phyloP scores from a whole-genome alignment of 2,329 filamentous ascomycete species.

The Pseudogymnoascus sp. region DNA sequence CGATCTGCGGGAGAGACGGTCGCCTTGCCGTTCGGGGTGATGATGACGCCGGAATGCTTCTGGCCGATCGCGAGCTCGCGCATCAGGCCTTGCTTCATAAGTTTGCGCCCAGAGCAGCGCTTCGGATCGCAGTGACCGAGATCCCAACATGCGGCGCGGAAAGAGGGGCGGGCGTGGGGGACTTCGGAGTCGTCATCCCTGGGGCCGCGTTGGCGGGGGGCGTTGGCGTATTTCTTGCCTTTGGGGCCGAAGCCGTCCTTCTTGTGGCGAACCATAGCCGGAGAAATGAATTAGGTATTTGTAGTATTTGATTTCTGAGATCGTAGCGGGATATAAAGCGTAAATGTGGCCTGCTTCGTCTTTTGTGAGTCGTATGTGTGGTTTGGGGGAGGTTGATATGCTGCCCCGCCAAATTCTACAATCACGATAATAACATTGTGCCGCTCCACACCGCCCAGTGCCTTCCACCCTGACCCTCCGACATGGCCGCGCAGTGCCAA shows the following conservation, averaged over 20 bases:
- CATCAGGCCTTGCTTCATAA: slow-evolving; percentile 91
- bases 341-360: background rate
- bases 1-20: slow-evolving; percentile 78
- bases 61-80: slow-evolving; percentile 86
- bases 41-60: slow-evolving; percentile 84
- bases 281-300: background rate
- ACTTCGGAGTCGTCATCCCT: slow-evolving; percentile 36
- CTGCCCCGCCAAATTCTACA: slow-evolving; percentile 3
- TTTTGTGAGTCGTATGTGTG: background rate
- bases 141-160: slow-evolving; percentile 97
- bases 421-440: slow-evolving; percentile 1
- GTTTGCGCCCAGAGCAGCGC: slow-evolving; percentile 87
- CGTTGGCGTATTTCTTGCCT: slow-evolving; percentile 63
- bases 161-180: slow-evolving; percentile 43
- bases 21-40: slow-evolving; percentile 88
- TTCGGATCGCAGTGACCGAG: slow-evolving; percentile 96
- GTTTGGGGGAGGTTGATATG: background rate
- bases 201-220: slow-evolving; percentile 49
- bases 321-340: background rate
- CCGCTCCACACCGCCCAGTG: background rate
- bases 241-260: slow-evolving; percentile 67
- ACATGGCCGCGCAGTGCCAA: background rate
- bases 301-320: background rate
- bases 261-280: slow-evolving; percentile 87
- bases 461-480: background rate